Conservation (phyloP, 2,329 filamentous ascomycete genomes). For the Penicillium griseofulvum region DNA sequence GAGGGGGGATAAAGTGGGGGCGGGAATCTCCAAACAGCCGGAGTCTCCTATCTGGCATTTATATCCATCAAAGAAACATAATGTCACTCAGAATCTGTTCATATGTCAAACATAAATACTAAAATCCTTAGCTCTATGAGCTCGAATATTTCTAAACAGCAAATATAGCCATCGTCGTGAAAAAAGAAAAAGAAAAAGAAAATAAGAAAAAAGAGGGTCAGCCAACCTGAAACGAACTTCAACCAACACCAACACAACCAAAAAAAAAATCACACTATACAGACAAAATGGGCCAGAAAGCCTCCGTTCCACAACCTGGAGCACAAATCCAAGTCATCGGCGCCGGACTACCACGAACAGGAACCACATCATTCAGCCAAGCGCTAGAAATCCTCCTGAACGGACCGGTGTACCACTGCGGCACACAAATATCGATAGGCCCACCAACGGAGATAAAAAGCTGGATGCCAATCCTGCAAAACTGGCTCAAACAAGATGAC, state of each 20-base stretch:
- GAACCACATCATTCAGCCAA: conserved; percentile 51
- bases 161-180: not conserved
- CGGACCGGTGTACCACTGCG: conserved; percentile 52
- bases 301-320: conserved; percentile 18
- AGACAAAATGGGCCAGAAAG: conserved; percentile 19
- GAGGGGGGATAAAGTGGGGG: conserved; percentile 1
- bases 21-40: not conserved
- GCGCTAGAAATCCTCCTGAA: conserved; percentile 50
- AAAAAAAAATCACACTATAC: not conserved
- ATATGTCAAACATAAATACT: not conserved
- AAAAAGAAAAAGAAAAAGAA: not conserved
- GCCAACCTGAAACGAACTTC: not conserved
- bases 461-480: conserved; percentile 23
- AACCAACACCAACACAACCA: not conserved
- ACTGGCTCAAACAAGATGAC: conserved; percentile 10
- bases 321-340: conserved; percentile 27
- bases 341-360: conserved; percentile 44
- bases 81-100: not conserved
- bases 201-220: not conserved
- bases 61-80: not conserved
- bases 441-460: conserved; percentile 21
- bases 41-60: not conserved
- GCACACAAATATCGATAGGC: conserved; percentile 37
- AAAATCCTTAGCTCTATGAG: not conserved
- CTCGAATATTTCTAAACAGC: not conserved